These are phyloP conservation scores for Raffaelea ambrosiae DNA, from an alignment of 2,329 filamentous ascomycete species.

Conservation along the genomic window DNA sequence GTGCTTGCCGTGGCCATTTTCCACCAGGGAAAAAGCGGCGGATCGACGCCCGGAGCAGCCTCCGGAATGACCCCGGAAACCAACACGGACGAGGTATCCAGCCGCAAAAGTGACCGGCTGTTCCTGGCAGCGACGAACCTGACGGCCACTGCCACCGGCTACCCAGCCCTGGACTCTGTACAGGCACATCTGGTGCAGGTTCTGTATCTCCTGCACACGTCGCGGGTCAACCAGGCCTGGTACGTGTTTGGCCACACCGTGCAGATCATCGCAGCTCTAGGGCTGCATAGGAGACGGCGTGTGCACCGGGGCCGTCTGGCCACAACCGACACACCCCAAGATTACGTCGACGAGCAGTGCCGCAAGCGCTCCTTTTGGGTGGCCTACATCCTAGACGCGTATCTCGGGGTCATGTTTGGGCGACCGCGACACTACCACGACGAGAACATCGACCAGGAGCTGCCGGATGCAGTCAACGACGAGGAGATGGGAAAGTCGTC, in stretches of 20 bases:
- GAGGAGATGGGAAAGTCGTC: slow-evolving; percentile 35
- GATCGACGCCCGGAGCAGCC: neutral
- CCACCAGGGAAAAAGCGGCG: slow-evolving; percentile 1
- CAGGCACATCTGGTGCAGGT: slow-evolving; percentile 33
- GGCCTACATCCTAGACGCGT: slow-evolving; percentile 54
- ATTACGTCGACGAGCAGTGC: slow-evolving; percentile 41
- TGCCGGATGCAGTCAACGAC: slow-evolving; percentile 48
- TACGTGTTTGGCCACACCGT: slow-evolving; percentile 33
- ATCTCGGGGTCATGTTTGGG: slow-evolving; percentile 54
- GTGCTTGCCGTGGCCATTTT: slow-evolving; percentile 29
- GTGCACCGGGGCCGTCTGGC: slow-evolving; percentile 3
- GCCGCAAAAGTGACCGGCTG: slow-evolving; percentile 17
- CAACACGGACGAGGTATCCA: neutral
- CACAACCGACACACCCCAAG: slow-evolving; percentile 14
- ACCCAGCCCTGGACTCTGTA: slow-evolving; percentile 27
- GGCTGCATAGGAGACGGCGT: slow-evolving; percentile 28
- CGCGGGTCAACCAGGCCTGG: slow-evolving; percentile 39
- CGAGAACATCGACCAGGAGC: slow-evolving; percentile 53
- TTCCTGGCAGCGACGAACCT: slow-evolving; percentile 28
- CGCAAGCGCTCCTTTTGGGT: slow-evolving; percentile 53
- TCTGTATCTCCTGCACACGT: slow-evolving; percentile 33
- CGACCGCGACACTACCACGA: slow-evolving; percentile 53
- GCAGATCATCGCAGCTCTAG: slow-evolving; percentile 27
- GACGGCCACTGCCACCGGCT: slow-evolving; percentile 27
- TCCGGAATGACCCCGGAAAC: neutral